Evolutionary conservation across 116 monocot species (phyloP).

Genomic region (Iris pallida): DNA sequence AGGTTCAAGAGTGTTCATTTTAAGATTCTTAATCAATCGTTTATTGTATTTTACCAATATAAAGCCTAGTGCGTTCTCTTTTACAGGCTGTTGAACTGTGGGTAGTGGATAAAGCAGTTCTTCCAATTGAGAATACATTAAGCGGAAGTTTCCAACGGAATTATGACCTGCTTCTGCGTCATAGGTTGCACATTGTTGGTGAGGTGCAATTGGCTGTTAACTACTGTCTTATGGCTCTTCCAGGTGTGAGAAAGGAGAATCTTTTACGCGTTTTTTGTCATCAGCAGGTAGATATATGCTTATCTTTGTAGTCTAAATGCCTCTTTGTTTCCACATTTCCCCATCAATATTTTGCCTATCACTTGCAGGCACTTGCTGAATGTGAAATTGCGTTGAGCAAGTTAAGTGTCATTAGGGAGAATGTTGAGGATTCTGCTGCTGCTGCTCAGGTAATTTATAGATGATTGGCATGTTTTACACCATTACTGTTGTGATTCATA

Average conservation of each 20-base stretch:
- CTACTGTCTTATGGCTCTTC: conserved; percentile 65
- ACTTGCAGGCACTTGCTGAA: conserved; percentile 56
- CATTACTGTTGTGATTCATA: neutral
- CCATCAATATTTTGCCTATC: neutral
- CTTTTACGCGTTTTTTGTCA: conserved; percentile 69
- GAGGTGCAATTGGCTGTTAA: conserved; percentile 62
- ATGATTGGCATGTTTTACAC: neutral
- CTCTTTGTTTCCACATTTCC: conserved; percentile 1
- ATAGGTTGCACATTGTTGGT: conserved; percentile 73
- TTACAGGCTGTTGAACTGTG: conserved; percentile 74
- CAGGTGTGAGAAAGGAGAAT: conserved; percentile 53
- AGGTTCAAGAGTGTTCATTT: conserved; percentile 35
- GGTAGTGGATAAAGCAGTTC: conserved; percentile 80
- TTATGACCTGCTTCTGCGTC: conserved; percentile 71
- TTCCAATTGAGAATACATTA: conserved; percentile 75
- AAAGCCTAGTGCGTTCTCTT: neutral
- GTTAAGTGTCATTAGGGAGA: conserved; percentile 48
- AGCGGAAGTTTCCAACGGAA: conserved; percentile 79
- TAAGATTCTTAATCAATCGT: neutral
- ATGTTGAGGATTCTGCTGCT: conserved; percentile 61
- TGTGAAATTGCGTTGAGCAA: conserved; percentile 46
- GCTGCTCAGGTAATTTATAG: conserved; percentile 59
- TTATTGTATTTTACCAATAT: neutral
- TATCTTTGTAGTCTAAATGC: conserved; percentile 5
- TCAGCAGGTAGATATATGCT: conserved; percentile 42